Evolutionary conservation across 2,329 filamentous ascomycete genomes (phyloP).

Genomic region (Aspergillus brunneoviolaceus): DNA sequence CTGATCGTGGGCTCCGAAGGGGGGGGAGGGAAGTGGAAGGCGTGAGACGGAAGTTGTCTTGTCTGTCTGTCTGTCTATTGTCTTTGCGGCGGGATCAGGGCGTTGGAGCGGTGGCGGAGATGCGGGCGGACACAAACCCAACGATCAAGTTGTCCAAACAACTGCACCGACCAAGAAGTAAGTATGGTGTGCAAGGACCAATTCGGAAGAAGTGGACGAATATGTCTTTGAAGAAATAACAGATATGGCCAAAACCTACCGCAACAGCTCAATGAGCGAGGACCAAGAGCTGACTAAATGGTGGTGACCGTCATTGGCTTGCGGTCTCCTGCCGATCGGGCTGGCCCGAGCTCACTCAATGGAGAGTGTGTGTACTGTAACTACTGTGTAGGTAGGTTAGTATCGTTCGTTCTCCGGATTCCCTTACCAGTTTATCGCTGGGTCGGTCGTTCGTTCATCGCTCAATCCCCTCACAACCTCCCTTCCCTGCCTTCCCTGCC

Average conservation of each 20-base stretch:
- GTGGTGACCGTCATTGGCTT: slow-evolving; percentile 19
- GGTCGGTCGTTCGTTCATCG: background rate
- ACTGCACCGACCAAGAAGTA: background rate
- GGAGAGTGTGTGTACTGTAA: background rate
- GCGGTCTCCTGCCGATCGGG: slow-evolving; percentile 23
- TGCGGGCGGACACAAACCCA: slow-evolving; percentile 7
- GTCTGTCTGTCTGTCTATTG: background rate
- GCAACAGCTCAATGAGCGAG: slow-evolving; percentile 3
- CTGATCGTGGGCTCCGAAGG: background rate
- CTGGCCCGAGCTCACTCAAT: slow-evolving; percentile 26
- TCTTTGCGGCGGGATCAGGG: background rate
- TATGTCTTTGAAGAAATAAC: background rate
- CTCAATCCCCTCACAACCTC: background rate
- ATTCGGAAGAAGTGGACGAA: background rate
- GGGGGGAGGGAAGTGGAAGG: background rate
- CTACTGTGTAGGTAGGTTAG: background rate
- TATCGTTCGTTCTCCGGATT: background rate
- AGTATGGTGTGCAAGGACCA: background rate
- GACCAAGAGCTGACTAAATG: slow-evolving; percentile 25
- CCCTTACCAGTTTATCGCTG: background rate
- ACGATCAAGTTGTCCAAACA: background rate
- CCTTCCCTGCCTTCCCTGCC: background rate
- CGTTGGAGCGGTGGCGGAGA: slow-evolving; percentile 3
- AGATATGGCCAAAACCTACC: background rate
- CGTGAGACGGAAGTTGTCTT: background rate